Conservation (phyloP, 1,284 basidiomycete species). For the Leucocoprinus gongylophorus region DNA sequence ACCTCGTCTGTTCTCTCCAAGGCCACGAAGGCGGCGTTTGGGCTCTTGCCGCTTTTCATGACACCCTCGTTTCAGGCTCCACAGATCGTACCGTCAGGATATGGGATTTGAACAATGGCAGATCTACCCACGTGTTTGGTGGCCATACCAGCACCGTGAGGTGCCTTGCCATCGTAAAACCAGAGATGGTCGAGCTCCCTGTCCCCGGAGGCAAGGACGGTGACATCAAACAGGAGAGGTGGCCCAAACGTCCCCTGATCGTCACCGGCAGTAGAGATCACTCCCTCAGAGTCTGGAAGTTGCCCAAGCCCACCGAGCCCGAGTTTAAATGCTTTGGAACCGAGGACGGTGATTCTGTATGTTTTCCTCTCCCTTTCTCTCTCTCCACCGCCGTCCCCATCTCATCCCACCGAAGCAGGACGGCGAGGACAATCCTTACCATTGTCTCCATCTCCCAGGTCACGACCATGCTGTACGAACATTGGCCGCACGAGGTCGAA, state of each 20-base stretch:
- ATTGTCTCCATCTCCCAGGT: conserved; percentile 76
- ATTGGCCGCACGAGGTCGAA: conserved; percentile 42
- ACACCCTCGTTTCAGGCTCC: conserved; percentile 87
- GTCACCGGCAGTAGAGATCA: conserved; percentile 93
- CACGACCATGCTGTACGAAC: conserved; percentile 88
- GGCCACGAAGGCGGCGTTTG: conserved; percentile 96
- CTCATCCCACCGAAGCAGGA: conserved; percentile 39
- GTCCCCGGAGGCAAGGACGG: conserved; percentile 46
- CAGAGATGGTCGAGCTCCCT: conserved; percentile 65
- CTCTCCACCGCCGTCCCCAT: background rate
- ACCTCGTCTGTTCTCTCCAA: conserved; percentile 64
- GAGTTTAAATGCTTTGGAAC: conserved; percentile 68
- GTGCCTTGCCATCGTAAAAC: conserved; percentile 85
- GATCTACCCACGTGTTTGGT: conserved; percentile 85
- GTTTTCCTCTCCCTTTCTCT: background rate
- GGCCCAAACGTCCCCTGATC: conserved; percentile 82
- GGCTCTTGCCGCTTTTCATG: conserved; percentile 81
- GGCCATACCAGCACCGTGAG: conserved; percentile 93
- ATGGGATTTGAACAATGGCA: conserved; percentile 79
- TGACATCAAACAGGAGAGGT: conserved; percentile 57
- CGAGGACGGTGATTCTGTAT: conserved; percentile 29
- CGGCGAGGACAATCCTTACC: conserved; percentile 85
- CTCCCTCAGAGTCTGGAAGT: conserved; percentile 83
- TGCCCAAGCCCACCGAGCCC: conserved; percentile 73
- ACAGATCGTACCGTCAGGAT: conserved; percentile 93